Conservation (phyloP, 1,284 basidiomycete species). For the Ganoderma lingzhi region DNA sequence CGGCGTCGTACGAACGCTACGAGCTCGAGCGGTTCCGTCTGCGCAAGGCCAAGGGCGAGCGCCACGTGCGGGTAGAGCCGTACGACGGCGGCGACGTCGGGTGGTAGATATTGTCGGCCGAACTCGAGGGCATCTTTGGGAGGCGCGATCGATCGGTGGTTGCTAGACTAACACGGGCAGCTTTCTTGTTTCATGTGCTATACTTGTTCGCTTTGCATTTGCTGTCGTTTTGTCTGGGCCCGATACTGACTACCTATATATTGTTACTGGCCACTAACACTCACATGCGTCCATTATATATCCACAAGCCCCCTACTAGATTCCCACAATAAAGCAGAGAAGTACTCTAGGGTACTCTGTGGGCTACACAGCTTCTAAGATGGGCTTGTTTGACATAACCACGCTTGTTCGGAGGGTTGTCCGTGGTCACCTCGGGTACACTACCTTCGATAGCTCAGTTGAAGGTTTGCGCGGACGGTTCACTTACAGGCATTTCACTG, state of each 20-base stretch:
- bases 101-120: slow-evolving; percentile 52
- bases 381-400: no score
- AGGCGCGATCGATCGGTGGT: neutral
- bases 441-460: no score
- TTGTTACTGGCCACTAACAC: neutral
- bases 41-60: slow-evolving; percentile 67
- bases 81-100: slow-evolving; percentile 77
- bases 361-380: no score
- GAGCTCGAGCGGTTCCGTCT: slow-evolving; percentile 80
- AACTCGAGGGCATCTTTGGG: neutral
- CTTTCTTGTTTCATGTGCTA: slow-evolving; percentile 5
- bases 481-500: no score
- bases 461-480: no score
- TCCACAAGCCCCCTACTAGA: neutral
- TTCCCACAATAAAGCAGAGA: neutral
- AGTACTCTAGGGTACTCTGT: neutral
- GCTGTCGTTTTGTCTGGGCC: slow-evolving; percentile 41
- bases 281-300: neutral
- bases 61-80: slow-evolving; percentile 59
- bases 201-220: slow-evolving; percentile 33
- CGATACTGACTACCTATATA: neutral
- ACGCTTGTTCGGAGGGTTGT: no score
- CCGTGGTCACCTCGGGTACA: no score
- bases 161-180: neutral
- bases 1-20: slow-evolving; percentile 82